Evolutionary conservation across 2,329 filamentous ascomycete genomes (phyloP).

Genomic region (Diaporthe velutina): DNA sequence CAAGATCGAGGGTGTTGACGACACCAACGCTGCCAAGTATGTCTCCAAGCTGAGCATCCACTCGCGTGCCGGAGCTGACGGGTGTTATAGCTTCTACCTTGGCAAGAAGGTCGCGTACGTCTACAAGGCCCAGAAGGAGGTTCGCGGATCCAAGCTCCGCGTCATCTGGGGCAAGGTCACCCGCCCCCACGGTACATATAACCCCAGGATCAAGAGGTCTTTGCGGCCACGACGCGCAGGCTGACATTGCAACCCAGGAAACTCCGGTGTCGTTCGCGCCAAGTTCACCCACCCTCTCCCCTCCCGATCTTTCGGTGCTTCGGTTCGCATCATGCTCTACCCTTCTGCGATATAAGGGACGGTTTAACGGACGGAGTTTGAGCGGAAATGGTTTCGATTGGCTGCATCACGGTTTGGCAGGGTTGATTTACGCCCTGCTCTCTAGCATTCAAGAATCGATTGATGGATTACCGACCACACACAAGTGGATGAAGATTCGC

Average conservation of each 20-base stretch:
- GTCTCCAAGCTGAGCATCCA: constrained; percentile 50
- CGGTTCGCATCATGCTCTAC: constrained; percentile 97
- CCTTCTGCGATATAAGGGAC: constrained; percentile 92
- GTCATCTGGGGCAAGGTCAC: constrained; percentile 99
- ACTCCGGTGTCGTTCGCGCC: constrained; percentile 97
- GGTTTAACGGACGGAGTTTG: constrained; percentile 49
- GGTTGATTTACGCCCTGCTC: constrained; percentile 39
- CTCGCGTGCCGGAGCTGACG: constrained; percentile 43
- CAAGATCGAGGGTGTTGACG: constrained; percentile 98
- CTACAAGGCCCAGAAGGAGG: constrained; percentile 94
- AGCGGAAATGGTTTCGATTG: constrained; percentile 43
- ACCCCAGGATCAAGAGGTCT: not conserved
- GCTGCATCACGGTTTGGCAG: constrained; percentile 43
- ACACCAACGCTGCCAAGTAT: constrained; percentile 88
- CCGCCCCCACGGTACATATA: constrained; percentile 85
- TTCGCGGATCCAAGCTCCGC: constrained; percentile 97
- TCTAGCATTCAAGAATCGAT: constrained; percentile 42
- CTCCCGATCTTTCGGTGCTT: constrained; percentile 95
- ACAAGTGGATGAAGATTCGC: constrained; percentile 39
- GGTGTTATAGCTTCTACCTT: constrained; percentile 81
- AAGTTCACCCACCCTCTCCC: constrained; percentile 98
- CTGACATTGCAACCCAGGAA: constrained; percentile 68
- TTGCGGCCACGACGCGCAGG: not conserved
- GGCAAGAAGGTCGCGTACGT: constrained; percentile 99
- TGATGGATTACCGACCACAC: constrained; percentile 40